Evolutionary conservation across 1,139 yeast genomes (phyloP).

Genomic region (Yamadazyma atlantica): DNA sequence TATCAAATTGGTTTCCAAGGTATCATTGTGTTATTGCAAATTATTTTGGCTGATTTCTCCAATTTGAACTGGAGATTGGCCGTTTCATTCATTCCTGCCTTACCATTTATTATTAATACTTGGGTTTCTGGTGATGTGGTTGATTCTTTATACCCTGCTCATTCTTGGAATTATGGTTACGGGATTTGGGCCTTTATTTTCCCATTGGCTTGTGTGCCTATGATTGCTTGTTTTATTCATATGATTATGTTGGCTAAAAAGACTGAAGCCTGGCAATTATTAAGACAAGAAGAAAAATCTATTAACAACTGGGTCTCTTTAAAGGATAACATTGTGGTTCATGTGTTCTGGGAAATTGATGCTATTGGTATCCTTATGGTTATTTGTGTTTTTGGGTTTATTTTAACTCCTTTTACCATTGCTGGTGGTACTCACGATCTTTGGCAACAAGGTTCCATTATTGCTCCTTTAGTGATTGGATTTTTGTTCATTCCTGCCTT

Average conservation of each 20-base stretch:
- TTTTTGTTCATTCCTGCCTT: conserved; percentile 55
- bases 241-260: conserved; percentile 56
- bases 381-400: conserved; percentile 52
- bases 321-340: conserved; percentile 19
- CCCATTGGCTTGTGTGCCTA: conserved; percentile 63
- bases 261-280: conserved; percentile 42
- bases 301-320: conserved; percentile 22
- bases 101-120: conserved; percentile 72
- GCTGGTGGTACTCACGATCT: conserved; percentile 57
- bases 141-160: conserved; percentile 20
- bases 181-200: conserved; percentile 81
- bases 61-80: conserved; percentile 69
- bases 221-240: conserved; percentile 52
- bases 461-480: conserved; percentile 68
- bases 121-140: conserved; percentile 70
- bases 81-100: conserved; percentile 60
- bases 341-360: conserved; percentile 52
- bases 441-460: conserved; percentile 54
- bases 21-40: conserved; percentile 51
- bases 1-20: conserved; percentile 75
- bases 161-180: conserved; percentile 69
- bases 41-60: conserved; percentile 66
- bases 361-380: conserved; percentile 51
- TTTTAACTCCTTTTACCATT: conserved; percentile 50
- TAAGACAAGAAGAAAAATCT: conserved; percentile 25